Conservation (phyloP, 306 rosid species). For the Prosopis cineraria region DNA sequence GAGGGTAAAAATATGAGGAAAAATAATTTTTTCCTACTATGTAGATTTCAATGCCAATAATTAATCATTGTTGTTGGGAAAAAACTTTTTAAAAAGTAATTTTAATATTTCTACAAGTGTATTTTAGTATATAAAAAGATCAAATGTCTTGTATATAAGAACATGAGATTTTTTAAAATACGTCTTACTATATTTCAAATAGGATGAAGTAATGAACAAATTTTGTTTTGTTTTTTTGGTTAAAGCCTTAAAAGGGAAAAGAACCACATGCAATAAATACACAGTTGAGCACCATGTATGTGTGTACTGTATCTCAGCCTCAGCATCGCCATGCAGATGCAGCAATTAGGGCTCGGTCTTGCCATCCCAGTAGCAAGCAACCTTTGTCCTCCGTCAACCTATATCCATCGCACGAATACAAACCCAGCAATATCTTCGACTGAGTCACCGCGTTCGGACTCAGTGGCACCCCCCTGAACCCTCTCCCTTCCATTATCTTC, state of each 20-base stretch:
- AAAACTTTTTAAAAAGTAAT: too few relatives aligned
- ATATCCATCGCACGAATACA: constrained; percentile 84
- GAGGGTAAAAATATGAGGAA: too few relatives aligned
- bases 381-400: constrained; percentile 84
- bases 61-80: too few relatives aligned
- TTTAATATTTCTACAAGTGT: too few relatives aligned
- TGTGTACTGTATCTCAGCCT: too few relatives aligned
- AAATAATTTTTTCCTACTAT: too few relatives aligned
- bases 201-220: not conserved
- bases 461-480: constrained; percentile 68
- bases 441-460: constrained; percentile 93
- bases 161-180: too few relatives aligned
- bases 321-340: constrained; percentile 96
- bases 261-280: not conserved
- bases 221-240: not conserved
- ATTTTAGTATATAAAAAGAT: too few relatives aligned
- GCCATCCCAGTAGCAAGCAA: constrained; percentile 90
- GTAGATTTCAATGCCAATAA: too few relatives aligned
- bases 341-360: constrained; percentile 73
- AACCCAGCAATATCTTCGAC: constrained; percentile 76
- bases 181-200: too few relatives aligned
- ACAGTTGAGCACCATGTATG: not conserved
- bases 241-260: too few relatives aligned
- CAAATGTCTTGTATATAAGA: too few relatives aligned
- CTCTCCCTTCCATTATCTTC: constrained; percentile 86